These are phyloP conservation scores for Coemansia sp. DNA, from an alignment of 192 early-diverging fungal species.

Conservation along the genomic window DNA sequence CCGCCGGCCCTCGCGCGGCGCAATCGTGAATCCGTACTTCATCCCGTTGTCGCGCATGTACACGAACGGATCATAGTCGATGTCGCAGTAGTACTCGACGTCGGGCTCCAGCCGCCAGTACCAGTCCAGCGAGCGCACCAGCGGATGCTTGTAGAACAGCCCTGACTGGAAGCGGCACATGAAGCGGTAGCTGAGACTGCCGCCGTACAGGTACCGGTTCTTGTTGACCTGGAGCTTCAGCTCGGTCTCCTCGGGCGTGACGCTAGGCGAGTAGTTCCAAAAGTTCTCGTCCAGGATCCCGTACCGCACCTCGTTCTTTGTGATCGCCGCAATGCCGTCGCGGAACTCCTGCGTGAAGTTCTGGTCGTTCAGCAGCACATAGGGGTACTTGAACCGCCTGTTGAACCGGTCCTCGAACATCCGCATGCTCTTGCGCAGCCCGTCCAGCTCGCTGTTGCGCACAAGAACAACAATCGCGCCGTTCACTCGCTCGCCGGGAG, in stretches of 20 bases:
- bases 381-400: slow-evolving; percentile 70
- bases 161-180: slow-evolving; percentile 76
- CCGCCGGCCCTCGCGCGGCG: slow-evolving; percentile 58
- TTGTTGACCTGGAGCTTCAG: slow-evolving; percentile 48
- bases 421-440: slow-evolving; percentile 58
- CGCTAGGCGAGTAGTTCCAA: slow-evolving; percentile 51
- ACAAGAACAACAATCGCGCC: slow-evolving; percentile 67
- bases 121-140: slow-evolving; percentile 62
- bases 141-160: slow-evolving; percentile 64
- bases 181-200: slow-evolving; percentile 67
- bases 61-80: slow-evolving; percentile 72
- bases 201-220: slow-evolving; percentile 64
- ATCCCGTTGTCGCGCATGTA: slow-evolving; percentile 69
- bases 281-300: slow-evolving; percentile 35
- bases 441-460: slow-evolving; percentile 68
- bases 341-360: slow-evolving; percentile 73
- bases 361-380: slow-evolving; percentile 77
- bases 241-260: slow-evolving; percentile 40
- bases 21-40: slow-evolving; percentile 73
- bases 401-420: slow-evolving; percentile 75
- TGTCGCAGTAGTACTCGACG: slow-evolving; percentile 71
- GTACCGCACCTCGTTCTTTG: slow-evolving; percentile 50
- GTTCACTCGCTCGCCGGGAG: slow-evolving; percentile 47
- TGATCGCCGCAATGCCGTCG: slow-evolving; percentile 44
- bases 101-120: slow-evolving; percentile 79